Conservation (phyloP, 2,329 filamentous ascomycete genomes). For the Penicillium nordicum region DNA sequence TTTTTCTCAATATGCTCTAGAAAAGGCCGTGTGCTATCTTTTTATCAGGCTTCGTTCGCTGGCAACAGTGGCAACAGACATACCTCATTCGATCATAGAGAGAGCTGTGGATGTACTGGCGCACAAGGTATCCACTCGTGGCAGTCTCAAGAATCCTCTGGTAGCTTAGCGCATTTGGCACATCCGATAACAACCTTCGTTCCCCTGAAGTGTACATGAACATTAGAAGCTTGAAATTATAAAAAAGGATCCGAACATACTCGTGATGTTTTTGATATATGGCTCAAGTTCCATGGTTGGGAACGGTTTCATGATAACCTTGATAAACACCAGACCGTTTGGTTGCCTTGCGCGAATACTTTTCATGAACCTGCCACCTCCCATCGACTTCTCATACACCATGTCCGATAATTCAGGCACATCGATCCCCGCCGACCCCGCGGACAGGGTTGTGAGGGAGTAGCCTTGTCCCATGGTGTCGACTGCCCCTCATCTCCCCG, state of each 20-base stretch:
- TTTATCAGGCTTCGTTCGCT: slow-evolving; percentile 25
- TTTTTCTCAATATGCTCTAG: slow-evolving; percentile 98
- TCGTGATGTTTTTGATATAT: slow-evolving; percentile 72
- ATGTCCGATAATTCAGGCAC: slow-evolving; percentile 87
- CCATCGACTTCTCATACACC: slow-evolving; percentile 86
- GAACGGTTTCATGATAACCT: slow-evolving; percentile 91
- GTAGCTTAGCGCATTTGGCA: slow-evolving; percentile 88
- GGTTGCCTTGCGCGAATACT: slow-evolving; percentile 86
- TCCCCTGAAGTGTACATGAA: slow-evolving; percentile 57
- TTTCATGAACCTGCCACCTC: slow-evolving; percentile 93
- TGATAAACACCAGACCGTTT: slow-evolving; percentile 88
- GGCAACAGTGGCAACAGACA: background rate
- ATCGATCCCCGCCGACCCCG: slow-evolving; percentile 89
- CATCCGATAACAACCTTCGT: slow-evolving; percentile 70
- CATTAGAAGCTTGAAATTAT: slow-evolving; percentile 1
- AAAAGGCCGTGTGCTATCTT: slow-evolving; percentile 79
- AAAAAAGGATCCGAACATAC: slow-evolving; percentile 49
- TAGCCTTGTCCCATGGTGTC: slow-evolving; percentile 89
- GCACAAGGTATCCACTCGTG: slow-evolving; percentile 85
- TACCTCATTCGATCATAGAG: slow-evolving; percentile 85
- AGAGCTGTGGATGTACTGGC: slow-evolving; percentile 94
- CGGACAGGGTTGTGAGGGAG: slow-evolving; percentile 85
- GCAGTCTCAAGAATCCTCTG: slow-evolving; percentile 88
- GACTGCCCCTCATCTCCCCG: slow-evolving; percentile 31
- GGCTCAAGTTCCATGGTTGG: slow-evolving; percentile 72